Evolutionary conservation across 2,329 filamentous ascomycete species (phyloP), one percentile per base, ranked within the genome.

Genomic region (Ophiostoma australiae): DNA sequence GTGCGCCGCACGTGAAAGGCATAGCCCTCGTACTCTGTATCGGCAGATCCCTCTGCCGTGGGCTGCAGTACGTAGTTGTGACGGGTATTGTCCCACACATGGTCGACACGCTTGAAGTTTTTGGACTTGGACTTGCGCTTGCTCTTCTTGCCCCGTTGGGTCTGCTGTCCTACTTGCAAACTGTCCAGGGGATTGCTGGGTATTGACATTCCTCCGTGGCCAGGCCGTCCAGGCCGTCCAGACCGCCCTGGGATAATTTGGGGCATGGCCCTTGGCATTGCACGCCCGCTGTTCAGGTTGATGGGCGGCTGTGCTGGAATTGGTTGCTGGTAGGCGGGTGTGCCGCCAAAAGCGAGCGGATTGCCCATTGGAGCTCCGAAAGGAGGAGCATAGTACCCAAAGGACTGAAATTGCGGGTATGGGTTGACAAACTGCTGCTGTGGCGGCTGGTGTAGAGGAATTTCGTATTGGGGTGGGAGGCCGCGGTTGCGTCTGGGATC

Each of bases 1-100:
- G 87, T 90, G 70, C 93, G 86, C 20, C 92, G 88, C 20, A 97
- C 91, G 33, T 93, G 91, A 78, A 97, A 97, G 39, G 93, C 85
- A 78, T 90, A 95, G 72, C 91, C 88, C 72, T 94, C 89, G 78
- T 93, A 94, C 74, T 91, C 79, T 0, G 80, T 77, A n/a, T 83
- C 82, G 3, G 77, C 76, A 0, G 77, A 76, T 35, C 80, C 77
- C 69, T 86, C 82, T 17, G 84, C 81, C 7, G 84, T 87, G 65
- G 86, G 82, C 70, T 87, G 85, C 2, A 88, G 80, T 74, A 84
- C 86, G 79, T 80, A 86, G 72, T 83, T 81, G 74, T 86, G 83
- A 10, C 82, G 80, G 8, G 76, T 77, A 35, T 77, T 82, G 73
- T 87, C 84, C 85, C 85, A 87, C 0, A 87, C 80, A 74, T 83